These are phyloP conservation scores for Aspergillus sp. DNA, from an alignment of 2,329 filamentous ascomycete genomes.

Conservation along the genomic window DNA sequence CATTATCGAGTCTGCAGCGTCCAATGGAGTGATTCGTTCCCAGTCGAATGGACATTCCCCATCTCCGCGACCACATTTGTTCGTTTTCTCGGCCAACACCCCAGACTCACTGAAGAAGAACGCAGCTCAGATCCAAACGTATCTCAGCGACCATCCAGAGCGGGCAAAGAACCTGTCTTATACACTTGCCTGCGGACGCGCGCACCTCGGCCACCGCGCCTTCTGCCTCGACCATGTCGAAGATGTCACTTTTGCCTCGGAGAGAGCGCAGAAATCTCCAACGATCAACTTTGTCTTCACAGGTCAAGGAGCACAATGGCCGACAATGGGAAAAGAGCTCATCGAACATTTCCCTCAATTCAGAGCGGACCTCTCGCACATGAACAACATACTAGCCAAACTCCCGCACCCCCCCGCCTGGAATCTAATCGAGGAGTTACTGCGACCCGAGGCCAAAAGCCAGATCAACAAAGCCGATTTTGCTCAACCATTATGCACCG, in stretches of 20 bases:
- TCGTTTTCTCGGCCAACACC: not conserved
- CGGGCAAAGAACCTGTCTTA: not conserved
- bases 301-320: slow-evolving; percentile 29
- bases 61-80: not conserved
- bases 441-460: slow-evolving; percentile 9
- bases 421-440: slow-evolving; percentile 9
- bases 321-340: slow-evolving; percentile 17
- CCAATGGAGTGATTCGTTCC: not conserved
- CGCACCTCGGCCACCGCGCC: not conserved
- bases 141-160: not conserved
- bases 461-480: slow-evolving; percentile 33
- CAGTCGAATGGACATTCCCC: not conserved
- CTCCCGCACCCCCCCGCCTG: not conserved
- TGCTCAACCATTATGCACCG: slow-evolving; percentile 36
- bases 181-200: not conserved
- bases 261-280: not conserved
- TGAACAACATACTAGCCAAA: not conserved
- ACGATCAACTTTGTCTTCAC: slow-evolving; percentile 16
- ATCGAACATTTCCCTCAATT: not conserved
- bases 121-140: not conserved
- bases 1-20: not conserved
- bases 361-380: not conserved
- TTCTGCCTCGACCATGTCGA: not conserved
- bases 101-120: not conserved
- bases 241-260: not conserved